These are phyloP conservation scores for Trichoderma asperelloides DNA, from an alignment of 495 filamentous ascomycete genomes.

Conservation along the genomic window DNA sequence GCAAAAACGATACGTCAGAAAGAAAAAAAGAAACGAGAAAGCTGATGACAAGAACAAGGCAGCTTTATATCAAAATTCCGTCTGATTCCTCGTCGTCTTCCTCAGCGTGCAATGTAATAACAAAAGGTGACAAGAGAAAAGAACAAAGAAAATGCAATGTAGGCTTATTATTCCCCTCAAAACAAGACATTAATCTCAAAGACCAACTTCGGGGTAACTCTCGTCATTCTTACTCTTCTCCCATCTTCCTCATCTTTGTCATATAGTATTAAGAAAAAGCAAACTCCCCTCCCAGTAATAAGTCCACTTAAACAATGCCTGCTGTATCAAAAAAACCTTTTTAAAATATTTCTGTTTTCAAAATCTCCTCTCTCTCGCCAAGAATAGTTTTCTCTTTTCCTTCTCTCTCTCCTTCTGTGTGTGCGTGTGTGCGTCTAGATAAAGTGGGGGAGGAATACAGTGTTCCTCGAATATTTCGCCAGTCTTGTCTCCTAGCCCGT, in stretches of 20 bases:
- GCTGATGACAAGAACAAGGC: background rate
- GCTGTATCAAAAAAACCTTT: constrained; percentile 1
- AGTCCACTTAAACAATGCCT: constrained; percentile 5
- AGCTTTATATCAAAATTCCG: background rate
- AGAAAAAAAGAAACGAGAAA: no score
- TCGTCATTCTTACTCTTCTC: background rate
- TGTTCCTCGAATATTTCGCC: no score
- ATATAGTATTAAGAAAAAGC: background rate
- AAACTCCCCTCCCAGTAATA: background rate
- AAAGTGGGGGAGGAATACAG: no score
- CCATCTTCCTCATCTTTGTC: background rate
- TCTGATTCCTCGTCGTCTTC: background rate
- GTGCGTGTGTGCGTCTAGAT: background rate
- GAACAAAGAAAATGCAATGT: background rate
- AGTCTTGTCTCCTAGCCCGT: no score
- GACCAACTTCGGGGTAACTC: background rate
- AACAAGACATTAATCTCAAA: constrained; percentile 5
- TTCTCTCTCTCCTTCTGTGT: background rate
- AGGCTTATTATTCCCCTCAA: background rate
- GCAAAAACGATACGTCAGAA: no score
- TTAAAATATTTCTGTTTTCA: background rate
- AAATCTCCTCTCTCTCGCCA: background rate
- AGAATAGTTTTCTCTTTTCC: background rate
- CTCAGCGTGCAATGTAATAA: background rate
- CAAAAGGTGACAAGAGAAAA: background rate